These are phyloP conservation scores for Epithemia pelagica DNA, from an alignment of 108 stramenopile genomes.

Conservation along the genomic window DNA sequence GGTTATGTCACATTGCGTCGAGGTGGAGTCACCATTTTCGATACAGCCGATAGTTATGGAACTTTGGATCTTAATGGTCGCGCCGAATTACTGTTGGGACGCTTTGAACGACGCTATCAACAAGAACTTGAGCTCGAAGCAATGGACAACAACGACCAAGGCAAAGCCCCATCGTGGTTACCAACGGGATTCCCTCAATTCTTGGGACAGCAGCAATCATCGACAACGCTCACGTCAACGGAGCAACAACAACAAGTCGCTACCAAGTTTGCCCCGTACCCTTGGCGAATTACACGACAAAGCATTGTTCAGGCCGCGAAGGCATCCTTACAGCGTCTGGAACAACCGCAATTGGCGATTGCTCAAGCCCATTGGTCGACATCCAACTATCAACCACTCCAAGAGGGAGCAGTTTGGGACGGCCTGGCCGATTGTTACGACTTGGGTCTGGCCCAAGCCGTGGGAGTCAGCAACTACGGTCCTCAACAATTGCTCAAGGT, in stretches of 20 bases:
- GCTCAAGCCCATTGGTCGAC: slow-evolving; percentile 83
- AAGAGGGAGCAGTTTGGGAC: slow-evolving; percentile 78
- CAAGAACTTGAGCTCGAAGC: slow-evolving; percentile 19
- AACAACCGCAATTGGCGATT: slow-evolving; percentile 68
- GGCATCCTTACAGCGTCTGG: slow-evolving; percentile 53
- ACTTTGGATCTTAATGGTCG: slow-evolving; percentile 79
- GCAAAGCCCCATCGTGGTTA: slow-evolving; percentile 11
- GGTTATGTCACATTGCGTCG: slow-evolving; percentile 55
- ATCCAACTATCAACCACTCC: slow-evolving; percentile 74
- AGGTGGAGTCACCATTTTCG: slow-evolving; percentile 77
- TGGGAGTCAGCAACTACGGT: slow-evolving; percentile 78
- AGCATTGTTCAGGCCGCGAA: slow-evolving; percentile 58
- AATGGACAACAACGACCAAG: background rate
- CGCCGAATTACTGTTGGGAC: slow-evolving; percentile 69
- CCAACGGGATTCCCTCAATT: slow-evolving; percentile 2
- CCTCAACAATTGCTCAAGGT: slow-evolving; percentile 57
- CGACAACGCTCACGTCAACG: background rate
- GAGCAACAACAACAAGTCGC: slow-evolving; percentile 60
- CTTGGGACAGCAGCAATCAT: background rate
- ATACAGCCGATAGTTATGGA: slow-evolving; percentile 83
- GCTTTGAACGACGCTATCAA: slow-evolving; percentile 68
- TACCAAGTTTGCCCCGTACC: slow-evolving; percentile 84
- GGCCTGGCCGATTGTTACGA: slow-evolving; percentile 78
- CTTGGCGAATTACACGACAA: slow-evolving; percentile 67
- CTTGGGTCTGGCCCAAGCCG: slow-evolving; percentile 62